Base-by-base conservation (phyloP, 2,329 filamentous ascomycete species). In the Metarhizium humberi region DNA sequence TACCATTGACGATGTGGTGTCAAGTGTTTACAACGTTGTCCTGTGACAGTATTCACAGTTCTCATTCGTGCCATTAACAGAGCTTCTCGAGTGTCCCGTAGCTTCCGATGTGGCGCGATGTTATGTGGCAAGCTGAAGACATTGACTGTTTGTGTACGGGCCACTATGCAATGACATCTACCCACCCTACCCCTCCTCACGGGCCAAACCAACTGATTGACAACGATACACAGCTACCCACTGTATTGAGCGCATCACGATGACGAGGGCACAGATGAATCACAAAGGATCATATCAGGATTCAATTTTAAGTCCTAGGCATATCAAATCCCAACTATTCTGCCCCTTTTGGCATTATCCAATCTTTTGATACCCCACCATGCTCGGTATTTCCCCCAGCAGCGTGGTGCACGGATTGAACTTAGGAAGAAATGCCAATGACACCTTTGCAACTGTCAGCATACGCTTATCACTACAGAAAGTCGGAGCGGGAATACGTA, bases 381-480 rank as follows among this genome's bases (percentile, higher is more conserved):
- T 36, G 32, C 30, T 2, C 8, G 48, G 8, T 32, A 38, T 38
- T 25, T 49, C 5, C 4, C 18, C 45, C 45, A 30, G 25, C 13
- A 16, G 20, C 3, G 25, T 30, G 45, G 25, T 4, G 18, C 25
- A 10, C 45, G 20, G 16, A 16, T 40, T n/a, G 45, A 32, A 52
- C 43, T 78, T 88, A 91, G 70, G 79, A 77, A 69, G 88, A 85
- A 77, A 95, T 94, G 65, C 90, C 90, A 73, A 95, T 95, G 71
- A 95, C 91, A 79, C 86, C 86, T 88, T 54, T 51, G 25, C 20
- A 30, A 63, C 56, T 60, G 58, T 60, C 58, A 57, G 50, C 18
- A 48, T n/a, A 18, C 6, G n/a, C 30, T 36, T 4, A n/a, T 13
- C 5, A n/a, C 6, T 32, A 3, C n/a, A 13, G 20, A 46, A 14